Base-by-base conservation (phyloP, 1,284 basidiomycete genomes). In the Malassezia globosa region DNA sequence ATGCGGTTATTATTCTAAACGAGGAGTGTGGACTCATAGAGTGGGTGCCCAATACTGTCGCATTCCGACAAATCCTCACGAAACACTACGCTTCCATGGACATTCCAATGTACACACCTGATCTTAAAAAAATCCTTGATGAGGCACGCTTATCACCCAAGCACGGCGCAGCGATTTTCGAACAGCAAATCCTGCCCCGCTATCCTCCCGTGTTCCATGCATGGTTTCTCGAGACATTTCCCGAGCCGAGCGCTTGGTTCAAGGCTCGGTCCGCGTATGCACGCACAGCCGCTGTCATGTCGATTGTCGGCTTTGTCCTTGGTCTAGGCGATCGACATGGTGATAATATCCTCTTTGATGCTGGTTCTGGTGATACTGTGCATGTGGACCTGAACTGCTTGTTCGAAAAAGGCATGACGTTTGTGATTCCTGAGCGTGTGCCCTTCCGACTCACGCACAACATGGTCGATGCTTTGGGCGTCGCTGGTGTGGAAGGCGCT, bases 351-450 rank as follows among this genome's bases (percentile, higher is more conserved):
- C 77, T 99, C 8, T 81, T 97, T 36, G 94, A 99, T 66, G 79
- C 78, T 2, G 82, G 82, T 50, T 84, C 82, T 0, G 94, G 94
- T 3, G 90, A 95, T 66, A 81, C 85, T 2, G 84, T 97, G 2
- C 94, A 99, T 62, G 90, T 97, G 40, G 94, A 99, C 73, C 87
- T 99, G 63, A 96, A 97, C 71, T 96, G 90, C 74, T 77, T 99
- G 10, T 99, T 99, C 63, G 94, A 97, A 61, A 92, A 88, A 78
- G 87, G 65, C 7, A 86, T 85, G 74, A 79, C 79, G 2, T 79
- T 99, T 37, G 87, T 92, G 63, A 84, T 86, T 2, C 85, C 87
- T 0, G 94, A 99, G 72, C 79, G 82, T 25, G 88, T 97, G 0
- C 92, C 94, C 0, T 99, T 99, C 76, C 80, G 94, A 44, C 76